These are phyloP conservation scores for Mallotus nudiflorus DNA, from an alignment of 345 rosid species.

Conservation along the genomic window DNA sequence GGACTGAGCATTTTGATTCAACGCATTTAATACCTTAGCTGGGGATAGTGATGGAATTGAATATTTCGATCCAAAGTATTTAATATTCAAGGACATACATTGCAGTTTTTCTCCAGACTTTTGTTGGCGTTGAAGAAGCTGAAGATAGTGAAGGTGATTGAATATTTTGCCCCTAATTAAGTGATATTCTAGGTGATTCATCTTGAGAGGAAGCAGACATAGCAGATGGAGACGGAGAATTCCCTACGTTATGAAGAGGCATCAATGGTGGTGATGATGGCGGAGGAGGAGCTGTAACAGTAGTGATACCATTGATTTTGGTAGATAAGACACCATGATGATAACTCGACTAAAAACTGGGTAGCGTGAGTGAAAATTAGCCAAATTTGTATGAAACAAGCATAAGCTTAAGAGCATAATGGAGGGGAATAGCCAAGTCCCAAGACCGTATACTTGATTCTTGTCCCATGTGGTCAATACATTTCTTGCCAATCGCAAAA, in stretches of 20 bases:
- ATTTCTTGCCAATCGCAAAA: no score
- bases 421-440: no score
- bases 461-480: no score
- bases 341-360: no score
- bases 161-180: conserved; percentile 15
- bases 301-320: conserved; percentile 47
- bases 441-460: no score
- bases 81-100: neutral
- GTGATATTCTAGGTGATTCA: conserved; percentile 32
- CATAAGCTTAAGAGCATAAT: no score
- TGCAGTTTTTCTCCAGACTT: neutral
- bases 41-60: conserved; percentile 30
- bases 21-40: conserved; percentile 19
- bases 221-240: conserved; percentile 3
- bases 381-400: no score
- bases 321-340: no score
- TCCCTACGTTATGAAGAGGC: neutral
- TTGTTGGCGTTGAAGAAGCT: conserved; percentile 11
- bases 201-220: conserved; percentile 19
- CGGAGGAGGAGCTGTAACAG: conserved; percentile 19
- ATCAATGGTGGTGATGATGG: conserved; percentile 33
- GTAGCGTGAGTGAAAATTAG: no score
- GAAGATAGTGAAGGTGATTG: conserved; percentile 12
- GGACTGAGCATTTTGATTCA: no score
- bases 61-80: conserved; percentile 15